Evolutionary conservation across 768 basidiomycete genomes (phyloP).

Genomic region (Mycena albidolilacea): DNA sequence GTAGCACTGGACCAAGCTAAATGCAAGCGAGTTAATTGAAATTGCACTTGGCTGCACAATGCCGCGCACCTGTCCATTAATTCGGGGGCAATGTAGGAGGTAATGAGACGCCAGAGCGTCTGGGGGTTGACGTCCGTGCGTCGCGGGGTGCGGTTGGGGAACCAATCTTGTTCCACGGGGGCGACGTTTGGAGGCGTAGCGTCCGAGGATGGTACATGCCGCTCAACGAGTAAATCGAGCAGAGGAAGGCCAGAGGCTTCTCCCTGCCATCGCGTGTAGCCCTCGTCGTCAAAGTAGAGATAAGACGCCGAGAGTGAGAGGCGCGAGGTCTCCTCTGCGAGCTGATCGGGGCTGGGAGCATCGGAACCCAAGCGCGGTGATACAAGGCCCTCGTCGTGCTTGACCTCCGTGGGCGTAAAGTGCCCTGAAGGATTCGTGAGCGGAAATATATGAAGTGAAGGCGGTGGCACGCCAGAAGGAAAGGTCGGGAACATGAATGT

Average conservation of each 20-base stretch:
- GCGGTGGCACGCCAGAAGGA: slow-evolving; percentile 79
- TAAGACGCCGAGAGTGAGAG: slow-evolving; percentile 84
- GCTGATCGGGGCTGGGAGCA: slow-evolving; percentile 57
- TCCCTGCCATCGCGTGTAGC: slow-evolving; percentile 91
- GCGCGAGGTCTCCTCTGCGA: slow-evolving; percentile 71
- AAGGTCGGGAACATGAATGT: slow-evolving; percentile 60
- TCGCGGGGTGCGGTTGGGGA: slow-evolving; percentile 84
- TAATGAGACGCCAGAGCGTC: slow-evolving; percentile 88
- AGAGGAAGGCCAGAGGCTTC: slow-evolving; percentile 94
- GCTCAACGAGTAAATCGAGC: slow-evolving; percentile 86
- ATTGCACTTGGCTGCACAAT: slow-evolving; percentile 10
- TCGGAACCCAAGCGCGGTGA: slow-evolving; percentile 42
- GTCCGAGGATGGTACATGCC: slow-evolving; percentile 60
- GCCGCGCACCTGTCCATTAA: slow-evolving; percentile 90
- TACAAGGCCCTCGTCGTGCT: slow-evolving; percentile 60
- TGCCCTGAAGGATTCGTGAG: slow-evolving; percentile 87
- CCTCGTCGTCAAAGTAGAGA: slow-evolving; percentile 90
- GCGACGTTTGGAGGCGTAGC: slow-evolving; percentile 43
- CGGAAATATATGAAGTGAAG: slow-evolving; percentile 82
- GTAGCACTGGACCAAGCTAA: slow-evolving; percentile 85
- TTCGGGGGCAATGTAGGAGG: slow-evolving; percentile 88
- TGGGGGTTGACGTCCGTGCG: slow-evolving; percentile 90
- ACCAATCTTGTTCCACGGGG: slow-evolving; percentile 65
- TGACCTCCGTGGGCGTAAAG: slow-evolving; percentile 67
- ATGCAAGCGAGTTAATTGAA: slow-evolving; percentile 6